Conservation (phyloP, 495 filamentous ascomycete genomes). For the Diplogelasinospora grovesii region DNA sequence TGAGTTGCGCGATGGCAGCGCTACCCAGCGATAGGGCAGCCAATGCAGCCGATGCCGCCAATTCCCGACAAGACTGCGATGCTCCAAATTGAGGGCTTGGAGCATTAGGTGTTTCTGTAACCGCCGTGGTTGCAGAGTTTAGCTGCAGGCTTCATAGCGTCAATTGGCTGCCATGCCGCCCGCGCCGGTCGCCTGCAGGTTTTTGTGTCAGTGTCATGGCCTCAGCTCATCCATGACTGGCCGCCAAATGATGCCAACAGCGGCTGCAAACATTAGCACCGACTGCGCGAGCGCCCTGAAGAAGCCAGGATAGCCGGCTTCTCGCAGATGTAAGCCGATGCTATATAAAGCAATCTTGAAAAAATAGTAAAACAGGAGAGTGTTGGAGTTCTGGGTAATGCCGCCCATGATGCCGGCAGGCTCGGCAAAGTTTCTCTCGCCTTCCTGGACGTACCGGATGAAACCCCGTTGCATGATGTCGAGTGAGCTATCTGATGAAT, state of each 20-base stretch:
- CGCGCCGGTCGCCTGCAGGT: too few relatives aligned
- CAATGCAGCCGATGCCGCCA: too few relatives aligned
- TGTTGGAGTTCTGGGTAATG: not conserved
- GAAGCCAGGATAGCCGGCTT: not conserved
- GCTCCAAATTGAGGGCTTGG: too few relatives aligned
- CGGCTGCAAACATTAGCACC: slow-evolving; percentile 2
- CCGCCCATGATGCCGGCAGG: slow-evolving; percentile 14
- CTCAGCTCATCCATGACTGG: slow-evolving; percentile 13
- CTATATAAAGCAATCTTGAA: slow-evolving; percentile 10
- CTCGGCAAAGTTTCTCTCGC: slow-evolving; percentile 13
- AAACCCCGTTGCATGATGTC: slow-evolving; percentile 15
- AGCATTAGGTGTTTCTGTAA: too few relatives aligned
- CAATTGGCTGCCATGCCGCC: too few relatives aligned
- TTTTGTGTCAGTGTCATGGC: too few relatives aligned
- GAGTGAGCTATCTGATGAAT: slow-evolving; percentile 1
- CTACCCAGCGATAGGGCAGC: too few relatives aligned
- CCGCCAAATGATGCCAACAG: slow-evolving; percentile 11
- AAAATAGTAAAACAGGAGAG: slow-evolving; percentile 12
- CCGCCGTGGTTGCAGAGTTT: too few relatives aligned
- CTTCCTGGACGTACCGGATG: slow-evolving; percentile 9
- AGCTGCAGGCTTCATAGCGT: too few relatives aligned
- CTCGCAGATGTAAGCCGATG: slow-evolving; percentile 7
- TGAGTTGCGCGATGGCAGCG: too few relatives aligned
- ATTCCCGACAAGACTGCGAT: too few relatives aligned
- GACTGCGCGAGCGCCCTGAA: slow-evolving; percentile 2